Evolutionary conservation across 352 stramenopile species (phyloP), one percentile per base, ranked within the genome.

Genomic region (Phytophthora constricta): DNA sequence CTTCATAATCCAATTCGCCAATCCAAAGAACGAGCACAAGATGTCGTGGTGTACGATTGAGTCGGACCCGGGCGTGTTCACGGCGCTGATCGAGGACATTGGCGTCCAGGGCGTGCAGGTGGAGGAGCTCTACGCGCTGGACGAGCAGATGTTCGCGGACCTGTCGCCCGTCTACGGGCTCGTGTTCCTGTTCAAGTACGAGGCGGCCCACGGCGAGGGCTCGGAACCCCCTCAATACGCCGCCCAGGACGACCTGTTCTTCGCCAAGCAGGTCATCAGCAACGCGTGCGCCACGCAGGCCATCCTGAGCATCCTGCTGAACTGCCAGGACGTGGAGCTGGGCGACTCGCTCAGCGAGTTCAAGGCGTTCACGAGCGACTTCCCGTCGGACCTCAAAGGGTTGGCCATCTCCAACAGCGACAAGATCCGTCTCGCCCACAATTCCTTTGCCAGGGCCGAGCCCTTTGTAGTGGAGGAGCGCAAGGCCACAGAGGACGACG

Each of bases 181-280:
- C 23, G 94, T 99, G 45, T 99, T 99, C 69, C 80, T 99, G 16
- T 99, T 99, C 81, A 98, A 98, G 76, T 99, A 95, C 77, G 82
- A 89, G 25, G 50, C 70, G 14, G 70, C 68, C 41, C 79, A 97
- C 60, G 76, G 68, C 3, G 60, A 86, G 23, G 74, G 62, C 20
- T 46, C 34, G 4, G 51, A 77, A 23, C 22, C 28, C 11, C 57
- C 74, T 23, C 56, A 60, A 10, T 70, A 62, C 37, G 65, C 70
- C 0, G 58, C 58, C 2, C 72, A 84, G 65, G 82, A 71, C 22
- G 79, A 75, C 2, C 60, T 99, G 5, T 99, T 98, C 78, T 99
- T 98, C 82, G 95, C 96, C n/a, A 96, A 97, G 61, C 89, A 96
- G 75, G 87, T 98, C n/a, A 98, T 98, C 43, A 95, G 72, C 56